A percentile compares a stretch with the other conserved stretches of the same genome.
Evolutionary conservation across 2,329 filamentous ascomycete genomes (phyloP).

Genomic region (Sarocladium strictum): DNA sequence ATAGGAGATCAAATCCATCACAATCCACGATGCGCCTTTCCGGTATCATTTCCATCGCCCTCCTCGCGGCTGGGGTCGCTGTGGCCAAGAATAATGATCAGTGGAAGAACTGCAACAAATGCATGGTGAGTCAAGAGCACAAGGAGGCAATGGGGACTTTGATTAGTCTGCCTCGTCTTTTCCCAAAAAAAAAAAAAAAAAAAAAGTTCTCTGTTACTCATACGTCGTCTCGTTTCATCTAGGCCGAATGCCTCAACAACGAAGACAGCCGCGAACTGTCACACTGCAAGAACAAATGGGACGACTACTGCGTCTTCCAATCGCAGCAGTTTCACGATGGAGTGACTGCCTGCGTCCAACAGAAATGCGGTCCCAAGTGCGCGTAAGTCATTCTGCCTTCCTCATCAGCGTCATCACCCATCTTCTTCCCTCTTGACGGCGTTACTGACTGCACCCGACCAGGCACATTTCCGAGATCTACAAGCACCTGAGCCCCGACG

Average conservation of each 20-base stretch:
- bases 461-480: not conserved
- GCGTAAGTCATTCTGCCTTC: not conserved
- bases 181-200: too few relatives aligned
- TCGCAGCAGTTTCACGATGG: constrained; percentile 4
- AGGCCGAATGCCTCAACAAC: not conserved
- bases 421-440: not conserved
- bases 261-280: not conserved
- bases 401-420: not conserved
- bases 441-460: not conserved
- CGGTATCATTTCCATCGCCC: not conserved
- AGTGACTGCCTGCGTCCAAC: constrained; percentile 4
- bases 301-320: constrained; percentile 4
- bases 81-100: not conserved
- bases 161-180: too few relatives aligned
- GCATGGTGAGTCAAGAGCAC: not conserved
- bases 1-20: too few relatives aligned
- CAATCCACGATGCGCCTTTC: not conserved
- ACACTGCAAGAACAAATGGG: not conserved
- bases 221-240: not conserved
- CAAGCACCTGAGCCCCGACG: not conserved
- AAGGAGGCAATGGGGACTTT: too few relatives aligned
- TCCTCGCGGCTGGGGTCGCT: not conserved
- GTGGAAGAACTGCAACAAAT: constrained; percentile 1
- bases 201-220: too few relatives aligned
- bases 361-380: not conserved